Conservation (phyloP, 2,329 filamentous ascomycete species). For the Triangularia verruculosa region DNA sequence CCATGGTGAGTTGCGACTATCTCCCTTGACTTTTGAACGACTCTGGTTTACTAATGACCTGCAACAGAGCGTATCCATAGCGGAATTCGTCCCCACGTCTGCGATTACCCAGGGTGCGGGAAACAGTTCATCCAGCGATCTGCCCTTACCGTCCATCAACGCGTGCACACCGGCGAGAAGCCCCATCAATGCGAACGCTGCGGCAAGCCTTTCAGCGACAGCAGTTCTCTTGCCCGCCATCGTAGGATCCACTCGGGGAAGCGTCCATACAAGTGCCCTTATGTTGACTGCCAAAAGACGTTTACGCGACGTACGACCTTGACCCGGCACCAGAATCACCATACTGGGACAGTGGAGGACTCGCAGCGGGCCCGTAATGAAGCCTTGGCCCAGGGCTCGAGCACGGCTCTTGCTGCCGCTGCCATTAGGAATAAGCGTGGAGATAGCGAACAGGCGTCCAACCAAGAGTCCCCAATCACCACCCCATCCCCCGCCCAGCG, state of each 20-base stretch:
- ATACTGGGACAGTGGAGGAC: conserved; percentile 92
- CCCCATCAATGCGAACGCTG: conserved; percentile 97
- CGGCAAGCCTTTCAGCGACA: conserved; percentile 97
- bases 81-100: conserved; percentile 85
- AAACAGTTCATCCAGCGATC: conserved; percentile 98
- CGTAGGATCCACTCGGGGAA: conserved; percentile 94
- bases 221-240: conserved; percentile 88
- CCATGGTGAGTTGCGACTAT: conserved; percentile 75
- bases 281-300: conserved; percentile 96
- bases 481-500: conserved; percentile 83
- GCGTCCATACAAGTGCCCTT: conserved; percentile 95
- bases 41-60: not conserved
- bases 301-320: conserved; percentile 94
- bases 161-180: conserved; percentile 97
- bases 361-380: conserved; percentile 85
- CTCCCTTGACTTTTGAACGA: not conserved
- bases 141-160: conserved; percentile 89
- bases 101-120: conserved; percentile 81
- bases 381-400: conserved; percentile 61
- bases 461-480: conserved; percentile 69
- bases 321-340: conserved; percentile 92
- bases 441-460: conserved; percentile 68
- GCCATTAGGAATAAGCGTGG: conserved; percentile 48
- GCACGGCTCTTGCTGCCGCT: conserved; percentile 36
- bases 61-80: conserved; percentile 86